Percentiles rank a stretch among this genome's conserved stretches.
phyloP scores from a whole-genome alignment of 352 stramenopile genomes.

The Ochromonadaceae sp. region DNA sequence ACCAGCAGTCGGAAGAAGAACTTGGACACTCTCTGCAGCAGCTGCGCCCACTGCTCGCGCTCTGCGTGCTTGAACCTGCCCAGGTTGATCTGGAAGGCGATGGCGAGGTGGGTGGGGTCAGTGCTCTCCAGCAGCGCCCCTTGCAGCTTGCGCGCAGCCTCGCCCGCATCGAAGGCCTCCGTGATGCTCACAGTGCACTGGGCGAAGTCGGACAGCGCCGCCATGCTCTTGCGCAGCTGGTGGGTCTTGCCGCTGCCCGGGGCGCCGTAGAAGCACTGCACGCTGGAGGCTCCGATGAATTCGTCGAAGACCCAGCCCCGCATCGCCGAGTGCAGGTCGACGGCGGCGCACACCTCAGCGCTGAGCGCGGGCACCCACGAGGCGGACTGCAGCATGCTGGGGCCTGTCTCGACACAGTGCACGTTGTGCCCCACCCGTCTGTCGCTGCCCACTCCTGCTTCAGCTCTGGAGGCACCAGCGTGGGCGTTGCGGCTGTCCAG shows the following conservation, averaged over 20 bases:
- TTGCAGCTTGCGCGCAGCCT: too few species aligned
- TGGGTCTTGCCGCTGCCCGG: not conserved
- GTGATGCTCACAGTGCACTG: too few species aligned
- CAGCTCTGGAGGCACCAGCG: too few species aligned
- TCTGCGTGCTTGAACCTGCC: not conserved
- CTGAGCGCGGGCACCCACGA: not conserved
- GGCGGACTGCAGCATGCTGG: slow-evolving; percentile 2
- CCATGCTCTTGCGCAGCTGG: slow-evolving; percentile 4
- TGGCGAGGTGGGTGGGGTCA: too few species aligned
- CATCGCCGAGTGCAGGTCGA: not conserved
- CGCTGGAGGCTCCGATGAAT: too few species aligned
- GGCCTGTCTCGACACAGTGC: not conserved
- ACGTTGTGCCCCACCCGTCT: too few species aligned
- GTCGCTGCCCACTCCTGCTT: too few species aligned
- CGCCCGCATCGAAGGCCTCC: too few species aligned
- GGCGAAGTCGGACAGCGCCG: too few species aligned
- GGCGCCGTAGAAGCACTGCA: not conserved
- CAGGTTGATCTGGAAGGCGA: not conserved
- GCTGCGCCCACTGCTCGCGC: not conserved
- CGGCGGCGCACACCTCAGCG: not conserved
- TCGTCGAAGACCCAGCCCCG: not conserved
- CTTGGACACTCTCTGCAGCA: not conserved
- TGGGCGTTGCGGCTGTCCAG: not conserved
- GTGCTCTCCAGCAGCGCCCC: too few species aligned
- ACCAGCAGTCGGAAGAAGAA: slow-evolving; percentile 1